Evolutionary conservation across 192 early-diverging fungal genomes (phyloP).

Genomic region (Diversispora epigaea): DNA sequence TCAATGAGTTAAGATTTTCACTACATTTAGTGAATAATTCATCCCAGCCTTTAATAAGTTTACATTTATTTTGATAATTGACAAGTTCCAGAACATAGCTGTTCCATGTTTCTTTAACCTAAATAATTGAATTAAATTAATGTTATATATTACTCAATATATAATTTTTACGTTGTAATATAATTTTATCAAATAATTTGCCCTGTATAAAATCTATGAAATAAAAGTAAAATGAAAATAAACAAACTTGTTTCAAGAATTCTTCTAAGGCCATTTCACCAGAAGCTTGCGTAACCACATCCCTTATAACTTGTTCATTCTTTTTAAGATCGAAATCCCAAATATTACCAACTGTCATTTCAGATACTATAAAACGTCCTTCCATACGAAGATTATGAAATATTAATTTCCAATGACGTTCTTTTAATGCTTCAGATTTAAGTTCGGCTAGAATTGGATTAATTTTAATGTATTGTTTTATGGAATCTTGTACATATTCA

Average conservation of each 20-base stretch:
- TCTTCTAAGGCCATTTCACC: constrained; percentile 99
- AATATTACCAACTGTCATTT: constrained; percentile 91
- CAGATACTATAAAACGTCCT: constrained; percentile 63
- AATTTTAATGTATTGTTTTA: constrained; percentile 77
- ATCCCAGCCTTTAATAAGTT: constrained; percentile 97
- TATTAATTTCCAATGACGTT: constrained; percentile 96
- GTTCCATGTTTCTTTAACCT: constrained; percentile 83
- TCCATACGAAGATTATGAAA: constrained; percentile 82
- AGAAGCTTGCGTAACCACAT: constrained; percentile 89
- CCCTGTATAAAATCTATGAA: too few relatives aligned
- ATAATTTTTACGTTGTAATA: too few relatives aligned
- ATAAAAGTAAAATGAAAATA: background rate
- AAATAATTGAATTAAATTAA: background rate
- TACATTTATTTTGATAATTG: constrained; percentile 96
- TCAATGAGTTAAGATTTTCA: constrained; percentile 93
- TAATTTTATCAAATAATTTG: too few relatives aligned
- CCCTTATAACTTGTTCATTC: constrained; percentile 82
- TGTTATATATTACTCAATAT: background rate
- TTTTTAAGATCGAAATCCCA: constrained; percentile 93
- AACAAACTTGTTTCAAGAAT: constrained; percentile 78
- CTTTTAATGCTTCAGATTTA: constrained; percentile 94
- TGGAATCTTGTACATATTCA: constrained; percentile 86
- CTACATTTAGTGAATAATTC: constrained; percentile 95
- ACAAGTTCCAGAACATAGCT: constrained; percentile 91
- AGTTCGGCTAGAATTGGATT: constrained; percentile 82